phyloP scores from a whole-genome alignment of 2,329 filamentous ascomycete genomes.

The Nothopassalora personata region DNA sequence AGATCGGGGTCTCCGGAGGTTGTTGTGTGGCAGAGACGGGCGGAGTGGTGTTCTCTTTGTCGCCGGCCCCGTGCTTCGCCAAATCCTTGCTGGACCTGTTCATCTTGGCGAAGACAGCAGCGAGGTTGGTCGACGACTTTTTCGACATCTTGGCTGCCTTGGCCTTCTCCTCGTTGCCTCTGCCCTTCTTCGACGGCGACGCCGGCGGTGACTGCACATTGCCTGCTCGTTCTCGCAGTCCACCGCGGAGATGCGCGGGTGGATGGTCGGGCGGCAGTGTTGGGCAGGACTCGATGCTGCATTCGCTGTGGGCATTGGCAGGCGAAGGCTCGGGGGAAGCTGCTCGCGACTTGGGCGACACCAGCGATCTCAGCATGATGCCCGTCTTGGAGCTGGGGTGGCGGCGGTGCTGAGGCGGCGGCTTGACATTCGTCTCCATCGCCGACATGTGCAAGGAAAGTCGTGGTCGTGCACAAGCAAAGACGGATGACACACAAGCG shows the following conservation, averaged over 20 bases:
- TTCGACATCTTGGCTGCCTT: constrained; percentile 27
- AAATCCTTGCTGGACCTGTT: constrained; percentile 61
- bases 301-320: constrained; percentile 24
- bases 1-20: constrained; percentile 62
- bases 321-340: constrained; percentile 43
- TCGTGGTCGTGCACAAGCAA: background rate
- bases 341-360: constrained; percentile 45
- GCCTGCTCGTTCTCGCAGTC: constrained; percentile 21
- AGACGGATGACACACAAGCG: background rate
- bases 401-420: constrained; percentile 26
- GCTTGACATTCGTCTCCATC: constrained; percentile 12
- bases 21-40: constrained; percentile 41
- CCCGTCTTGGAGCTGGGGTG: constrained; percentile 36
- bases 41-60: constrained; percentile 79
- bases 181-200: constrained; percentile 23
- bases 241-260: background rate
- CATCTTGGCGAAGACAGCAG: constrained; percentile 65
- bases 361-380: constrained; percentile 48
- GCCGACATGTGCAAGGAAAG: constrained; percentile 2
- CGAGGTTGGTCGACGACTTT: constrained; percentile 80
- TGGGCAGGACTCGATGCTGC: constrained; percentile 31
- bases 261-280: constrained; percentile 46
- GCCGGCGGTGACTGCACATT: constrained; percentile 31
- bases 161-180: constrained; percentile 31
- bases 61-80: constrained; percentile 54